Conservation (phyloP, 2,329 filamentous ascomycete species). For the Colletotrichum salicis region DNA sequence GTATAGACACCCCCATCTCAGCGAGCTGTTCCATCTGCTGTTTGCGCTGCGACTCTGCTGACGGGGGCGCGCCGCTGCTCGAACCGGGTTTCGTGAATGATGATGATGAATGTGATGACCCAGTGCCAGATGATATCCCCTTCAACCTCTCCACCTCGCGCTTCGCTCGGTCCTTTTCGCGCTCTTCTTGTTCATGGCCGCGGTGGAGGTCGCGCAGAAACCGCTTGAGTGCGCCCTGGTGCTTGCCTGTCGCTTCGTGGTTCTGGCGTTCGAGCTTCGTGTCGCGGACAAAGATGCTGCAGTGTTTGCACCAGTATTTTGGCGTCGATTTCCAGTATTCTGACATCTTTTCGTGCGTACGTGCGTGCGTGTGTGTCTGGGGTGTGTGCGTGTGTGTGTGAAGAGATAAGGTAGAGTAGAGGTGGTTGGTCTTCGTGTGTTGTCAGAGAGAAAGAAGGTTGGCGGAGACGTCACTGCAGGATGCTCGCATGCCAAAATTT, state of each 20-base stretch:
- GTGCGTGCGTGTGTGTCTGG: background rate
- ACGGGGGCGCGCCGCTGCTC: conserved; percentile 33
- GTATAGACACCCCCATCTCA: conserved; percentile 86
- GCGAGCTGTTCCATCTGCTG: conserved; percentile 88
- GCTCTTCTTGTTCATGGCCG: conserved; percentile 80
- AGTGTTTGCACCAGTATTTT: conserved; percentile 99
- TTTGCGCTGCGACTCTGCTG: conserved; percentile 76
- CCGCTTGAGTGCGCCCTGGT: conserved; percentile 87
- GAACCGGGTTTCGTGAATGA: conserved; percentile 42
- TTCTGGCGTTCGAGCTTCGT: conserved; percentile 89
- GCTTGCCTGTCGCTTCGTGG: conserved; percentile 86
- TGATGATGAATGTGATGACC: conserved; percentile 37
- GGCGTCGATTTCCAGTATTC: conserved; percentile 99
- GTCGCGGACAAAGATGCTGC: conserved; percentile 88
- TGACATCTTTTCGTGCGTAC: conserved; percentile 69
- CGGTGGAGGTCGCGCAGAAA: conserved; percentile 91
- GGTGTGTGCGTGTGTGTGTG: background rate
- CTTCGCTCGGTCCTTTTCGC: conserved; percentile 84
- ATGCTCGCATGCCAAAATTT: conserved; percentile 14
- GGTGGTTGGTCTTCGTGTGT: background rate
- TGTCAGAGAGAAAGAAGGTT: background rate
- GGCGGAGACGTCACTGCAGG: conserved; percentile 9
- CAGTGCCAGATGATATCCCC: conserved; percentile 70
- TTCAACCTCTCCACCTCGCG: conserved; percentile 88
- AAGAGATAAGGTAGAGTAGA: background rate